Evolutionary conservation across 129 eudicot species (phyloP), one percentile per base, ranked within the genome.

Genomic region (Deinandra increscens): DNA sequence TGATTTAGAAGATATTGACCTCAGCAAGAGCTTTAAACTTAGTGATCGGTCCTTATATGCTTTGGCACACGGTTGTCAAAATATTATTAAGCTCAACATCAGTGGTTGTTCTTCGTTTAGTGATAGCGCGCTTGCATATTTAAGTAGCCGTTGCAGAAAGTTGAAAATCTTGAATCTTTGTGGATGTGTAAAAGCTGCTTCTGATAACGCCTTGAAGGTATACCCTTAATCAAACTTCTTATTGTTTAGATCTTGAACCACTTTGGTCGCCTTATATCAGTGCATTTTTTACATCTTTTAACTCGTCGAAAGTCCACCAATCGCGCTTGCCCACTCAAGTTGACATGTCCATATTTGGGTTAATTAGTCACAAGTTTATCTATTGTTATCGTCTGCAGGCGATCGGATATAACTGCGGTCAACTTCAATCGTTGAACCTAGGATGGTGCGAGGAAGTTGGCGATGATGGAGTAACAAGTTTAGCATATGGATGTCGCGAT

Each of bases 381-480:
- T 9, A 60, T 42, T 42, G 1, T n/a, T 46, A 8, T 49, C 46
- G n/a, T 55, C 3, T 71, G 75, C 84, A 91, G 97, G 96, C 92
- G 2, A 88, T 91, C 43, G 96, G 88, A 39, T 81, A 77, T 43
- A 88, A 91, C 71, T 91, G 97, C 49, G 49, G 59, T 65, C 84
- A 86, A 54, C 59, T 91, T 76, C 93, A 85, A 82, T 79, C 86
- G 4, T 46, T 91, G 58, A 88, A 84, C 76, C 77, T 91, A 26
- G 97, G 97, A 63, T 91, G 97, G 97, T 91, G 97, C 36, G 97
- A 91, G 45, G 88, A 84, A 5, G 88, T 91, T 44, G 80, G 93
- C n/a, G 97, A 91, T 75, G 73, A 58, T 3, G 97, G 97, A 38
- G 93, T 91, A 0, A 91, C 78, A 81, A 83, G 97, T 74, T 86